Conservation (phyloP, 2,329 filamentous ascomycete genomes). For the Beauveria australis region DNA sequence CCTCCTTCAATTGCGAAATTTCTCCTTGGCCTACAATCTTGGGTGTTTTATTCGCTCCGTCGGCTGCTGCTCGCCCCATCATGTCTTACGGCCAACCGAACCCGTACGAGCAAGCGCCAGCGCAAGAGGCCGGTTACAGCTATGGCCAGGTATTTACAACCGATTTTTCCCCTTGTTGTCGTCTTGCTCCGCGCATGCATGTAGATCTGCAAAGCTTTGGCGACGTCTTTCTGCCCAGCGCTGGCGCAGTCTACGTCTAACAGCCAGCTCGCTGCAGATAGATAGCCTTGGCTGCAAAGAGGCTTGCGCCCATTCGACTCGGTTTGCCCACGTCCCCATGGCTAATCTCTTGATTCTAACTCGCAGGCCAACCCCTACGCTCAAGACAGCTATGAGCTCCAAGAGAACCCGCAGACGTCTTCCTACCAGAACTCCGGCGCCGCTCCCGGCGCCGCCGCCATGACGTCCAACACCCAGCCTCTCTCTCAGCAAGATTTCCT, state of each 20-base stretch:
- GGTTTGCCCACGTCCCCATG: background rate
- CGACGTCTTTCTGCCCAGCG: background rate
- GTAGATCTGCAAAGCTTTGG: background rate
- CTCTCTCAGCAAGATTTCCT: conserved; percentile 62
- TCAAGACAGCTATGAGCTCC: conserved; percentile 40
- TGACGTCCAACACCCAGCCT: conserved; percentile 19
- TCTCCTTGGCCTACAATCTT: background rate
- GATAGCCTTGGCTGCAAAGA: background rate
- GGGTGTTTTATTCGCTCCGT: background rate
- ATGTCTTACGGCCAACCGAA: conserved; percentile 59
- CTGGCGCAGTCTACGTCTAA: background rate
- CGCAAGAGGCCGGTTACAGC: conserved; percentile 38
- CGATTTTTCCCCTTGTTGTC: background rate
- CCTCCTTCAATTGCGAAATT: background rate
- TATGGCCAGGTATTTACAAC: conserved; percentile 31
- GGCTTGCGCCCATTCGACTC: background rate
- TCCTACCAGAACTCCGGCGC: conserved; percentile 13
- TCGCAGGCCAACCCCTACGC: conserved; percentile 22
- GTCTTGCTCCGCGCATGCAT: background rate
- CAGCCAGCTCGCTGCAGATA: background rate
- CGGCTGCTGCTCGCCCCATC: conserved; percentile 14
- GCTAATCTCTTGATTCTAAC: background rate
- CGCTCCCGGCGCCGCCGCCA: background rate
- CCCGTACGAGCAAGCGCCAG: conserved; percentile 50
- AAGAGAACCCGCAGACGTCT: conserved; percentile 22